Conservation (phyloP, 1,284 basidiomycete genomes). For the Trametes versicolor region DNA sequence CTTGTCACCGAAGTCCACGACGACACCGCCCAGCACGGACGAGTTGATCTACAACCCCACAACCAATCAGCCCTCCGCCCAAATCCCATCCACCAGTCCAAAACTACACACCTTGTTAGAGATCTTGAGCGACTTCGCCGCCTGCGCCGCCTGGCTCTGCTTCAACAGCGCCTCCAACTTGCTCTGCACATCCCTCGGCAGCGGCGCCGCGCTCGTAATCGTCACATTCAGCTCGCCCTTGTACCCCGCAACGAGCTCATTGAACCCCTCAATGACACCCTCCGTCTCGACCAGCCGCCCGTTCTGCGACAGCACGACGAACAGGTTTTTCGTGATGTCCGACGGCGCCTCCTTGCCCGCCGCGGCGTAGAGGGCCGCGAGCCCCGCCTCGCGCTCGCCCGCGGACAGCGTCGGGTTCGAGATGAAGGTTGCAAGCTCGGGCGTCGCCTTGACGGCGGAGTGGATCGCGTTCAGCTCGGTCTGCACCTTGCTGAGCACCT, state of each 20-base stretch:
- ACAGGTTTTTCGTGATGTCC: conserved; percentile 93
- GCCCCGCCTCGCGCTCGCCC: conserved; percentile 77
- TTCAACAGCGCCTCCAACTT: conserved; percentile 88
- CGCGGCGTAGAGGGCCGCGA: conserved; percentile 72
- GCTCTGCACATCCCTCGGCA: conserved; percentile 77
- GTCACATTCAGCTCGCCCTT: conserved; percentile 94
- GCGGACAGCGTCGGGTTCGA: conserved; percentile 90
- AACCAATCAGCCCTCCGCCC: not conserved
- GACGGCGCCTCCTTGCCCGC: conserved; percentile 75
- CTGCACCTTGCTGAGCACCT: conserved; percentile 84
- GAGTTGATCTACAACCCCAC: conserved; percentile 78
- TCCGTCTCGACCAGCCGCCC: conserved; percentile 87
- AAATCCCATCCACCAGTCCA: not conserved
- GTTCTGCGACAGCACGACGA: conserved; percentile 93
- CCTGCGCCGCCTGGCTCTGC: conserved; percentile 83
- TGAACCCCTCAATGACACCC: conserved; percentile 93
- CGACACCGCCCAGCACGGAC: conserved; percentile 86
- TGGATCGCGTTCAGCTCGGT: conserved; percentile 81
- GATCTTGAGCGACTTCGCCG: conserved; percentile 88
- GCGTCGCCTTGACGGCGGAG: conserved; percentile 69
- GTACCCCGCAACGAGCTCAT: conserved; percentile 89
- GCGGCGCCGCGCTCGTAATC: conserved; percentile 88
- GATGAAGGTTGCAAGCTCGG: conserved; percentile 78
- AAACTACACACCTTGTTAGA: conserved; percentile 78
- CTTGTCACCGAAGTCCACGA: conserved; percentile 99